Evolutionary conservation across 2,329 filamentous ascomycete genomes (phyloP).

Genomic region (Xylaria multiplex): DNA sequence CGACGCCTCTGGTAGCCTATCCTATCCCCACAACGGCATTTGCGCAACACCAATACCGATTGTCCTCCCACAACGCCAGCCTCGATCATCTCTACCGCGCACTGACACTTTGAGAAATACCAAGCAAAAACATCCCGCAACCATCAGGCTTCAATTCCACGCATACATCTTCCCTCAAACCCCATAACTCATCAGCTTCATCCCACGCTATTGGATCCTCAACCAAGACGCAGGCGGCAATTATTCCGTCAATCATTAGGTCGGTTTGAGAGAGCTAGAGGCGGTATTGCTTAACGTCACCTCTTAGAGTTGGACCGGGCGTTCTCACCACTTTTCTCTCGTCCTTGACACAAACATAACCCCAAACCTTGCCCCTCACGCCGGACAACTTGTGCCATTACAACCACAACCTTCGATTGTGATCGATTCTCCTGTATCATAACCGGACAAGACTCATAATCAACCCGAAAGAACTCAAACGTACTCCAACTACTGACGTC

Average conservation of each 20-base stretch:
- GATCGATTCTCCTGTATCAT: conserved; percentile 4
- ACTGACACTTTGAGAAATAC: conserved; percentile 17
- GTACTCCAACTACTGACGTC: not conserved
- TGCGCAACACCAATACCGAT: conserved; percentile 31
- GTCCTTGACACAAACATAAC: conserved; percentile 20
- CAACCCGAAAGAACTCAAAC: conserved; percentile 1
- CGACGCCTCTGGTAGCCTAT: conserved; percentile 1
- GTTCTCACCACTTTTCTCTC: conserved; percentile 11
- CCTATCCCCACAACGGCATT: conserved; percentile 33
- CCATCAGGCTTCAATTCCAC: not conserved
- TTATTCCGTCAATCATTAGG: not conserved
- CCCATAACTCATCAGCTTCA: not conserved
- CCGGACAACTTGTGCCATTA: conserved; percentile 19
- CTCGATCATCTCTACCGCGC: conserved; percentile 24
- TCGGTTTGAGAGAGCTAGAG: not conserved
- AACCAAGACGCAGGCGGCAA: not conserved
- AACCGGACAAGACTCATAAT: conserved; percentile 9
- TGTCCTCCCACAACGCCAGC: conserved; percentile 30
- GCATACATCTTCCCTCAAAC: not conserved
- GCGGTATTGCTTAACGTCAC: conserved; percentile 19
- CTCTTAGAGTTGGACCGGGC: conserved; percentile 9
- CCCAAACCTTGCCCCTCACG: conserved; percentile 26
- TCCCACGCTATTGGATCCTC: not conserved
- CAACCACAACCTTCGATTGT: conserved; percentile 10
- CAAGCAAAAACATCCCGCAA: conserved; percentile 4